phyloP scores from a whole-genome alignment of 345 rosid genomes.

The Eucalyptus sp. region DNA sequence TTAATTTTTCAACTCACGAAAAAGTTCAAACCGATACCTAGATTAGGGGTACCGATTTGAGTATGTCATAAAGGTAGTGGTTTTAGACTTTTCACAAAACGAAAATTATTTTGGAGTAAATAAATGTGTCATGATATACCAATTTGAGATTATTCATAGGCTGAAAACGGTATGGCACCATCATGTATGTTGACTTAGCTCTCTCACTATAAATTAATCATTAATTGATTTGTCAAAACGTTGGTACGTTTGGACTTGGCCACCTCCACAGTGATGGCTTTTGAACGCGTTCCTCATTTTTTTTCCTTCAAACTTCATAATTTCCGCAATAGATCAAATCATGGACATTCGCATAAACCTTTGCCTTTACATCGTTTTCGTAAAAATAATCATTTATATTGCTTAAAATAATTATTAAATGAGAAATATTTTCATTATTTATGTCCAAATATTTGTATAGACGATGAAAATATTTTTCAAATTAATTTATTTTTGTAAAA shows the following conservation, averaged over 20 bases:
- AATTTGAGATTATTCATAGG: background rate
- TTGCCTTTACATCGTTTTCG: fast-evolving
- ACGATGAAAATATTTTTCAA: fast-evolving
- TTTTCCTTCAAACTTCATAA: background rate
- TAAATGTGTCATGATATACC: background rate
- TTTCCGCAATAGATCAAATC: fast-evolving
- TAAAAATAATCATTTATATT: too few relatives aligned
- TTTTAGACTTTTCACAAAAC: too few relatives aligned
- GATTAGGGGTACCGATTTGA: too few relatives aligned
- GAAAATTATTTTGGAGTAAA: background rate
- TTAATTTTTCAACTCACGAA: fast-evolving
- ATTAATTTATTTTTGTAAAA: fast-evolving
- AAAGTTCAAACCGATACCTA: too few relatives aligned
- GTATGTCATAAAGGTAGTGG: fast-evolving
- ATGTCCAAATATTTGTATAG: fast-evolving
- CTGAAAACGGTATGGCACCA: background rate
- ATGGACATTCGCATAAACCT: fast-evolving
- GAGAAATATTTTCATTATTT: too few relatives aligned
- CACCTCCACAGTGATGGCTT: background rate
- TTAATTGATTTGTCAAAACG: background rate
- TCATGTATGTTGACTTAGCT: fast-evolving
- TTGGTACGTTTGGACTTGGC: background rate
- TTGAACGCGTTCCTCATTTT: background rate
- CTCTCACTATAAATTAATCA: background rate
- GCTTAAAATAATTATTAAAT: too few relatives aligned